Evolutionary conservation across 768 basidiomycete genomes (phyloP).

Genomic region (Leccinum subtestaceum): DNA sequence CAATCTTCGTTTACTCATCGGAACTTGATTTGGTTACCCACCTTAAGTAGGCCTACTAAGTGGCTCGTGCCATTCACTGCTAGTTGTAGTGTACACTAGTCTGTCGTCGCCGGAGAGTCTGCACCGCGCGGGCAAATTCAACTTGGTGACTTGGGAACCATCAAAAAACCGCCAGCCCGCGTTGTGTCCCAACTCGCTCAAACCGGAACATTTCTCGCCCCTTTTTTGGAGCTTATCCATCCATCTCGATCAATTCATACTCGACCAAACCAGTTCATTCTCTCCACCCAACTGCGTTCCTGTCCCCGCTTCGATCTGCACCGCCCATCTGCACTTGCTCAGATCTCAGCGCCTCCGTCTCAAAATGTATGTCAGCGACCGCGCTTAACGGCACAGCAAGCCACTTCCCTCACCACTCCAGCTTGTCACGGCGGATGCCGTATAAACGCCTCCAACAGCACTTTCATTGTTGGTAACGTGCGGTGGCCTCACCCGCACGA

Average conservation of each 20-base stretch:
- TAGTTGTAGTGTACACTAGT: too few relatives aligned
- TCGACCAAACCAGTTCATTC: constrained; percentile 15
- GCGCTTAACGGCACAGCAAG: constrained; percentile 4
- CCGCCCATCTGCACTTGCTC: constrained; percentile 12
- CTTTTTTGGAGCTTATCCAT: constrained; percentile 13
- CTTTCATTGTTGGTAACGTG: neutral
- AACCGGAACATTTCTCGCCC: constrained; percentile 14
- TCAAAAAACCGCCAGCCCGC: constrained; percentile 27
- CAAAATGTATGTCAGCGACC: neutral
- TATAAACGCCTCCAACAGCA: constrained; percentile 7
- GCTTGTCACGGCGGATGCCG: constrained; percentile 22
- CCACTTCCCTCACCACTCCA: constrained; percentile 3
- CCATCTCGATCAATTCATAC: constrained; percentile 23
- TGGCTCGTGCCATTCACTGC: neutral
- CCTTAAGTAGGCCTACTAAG: too few relatives aligned
- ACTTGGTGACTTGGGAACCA: constrained; percentile 27
- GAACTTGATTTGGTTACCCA: constrained; percentile 10
- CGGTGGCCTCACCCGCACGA: constrained; percentile 9
- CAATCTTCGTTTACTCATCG: constrained; percentile 34
- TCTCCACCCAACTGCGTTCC: neutral
- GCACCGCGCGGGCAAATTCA: constrained; percentile 1
- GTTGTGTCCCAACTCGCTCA: constrained; percentile 26
- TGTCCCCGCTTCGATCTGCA: constrained; percentile 13
- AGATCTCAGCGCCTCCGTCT: constrained; percentile 8
- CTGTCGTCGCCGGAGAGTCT: neutral